A percentile compares a stretch with the other conserved stretches of the same genome.
Evolutionary conservation across 352 stramenopile genomes (phyloP).

Genomic region (Phytophthora europaea): DNA sequence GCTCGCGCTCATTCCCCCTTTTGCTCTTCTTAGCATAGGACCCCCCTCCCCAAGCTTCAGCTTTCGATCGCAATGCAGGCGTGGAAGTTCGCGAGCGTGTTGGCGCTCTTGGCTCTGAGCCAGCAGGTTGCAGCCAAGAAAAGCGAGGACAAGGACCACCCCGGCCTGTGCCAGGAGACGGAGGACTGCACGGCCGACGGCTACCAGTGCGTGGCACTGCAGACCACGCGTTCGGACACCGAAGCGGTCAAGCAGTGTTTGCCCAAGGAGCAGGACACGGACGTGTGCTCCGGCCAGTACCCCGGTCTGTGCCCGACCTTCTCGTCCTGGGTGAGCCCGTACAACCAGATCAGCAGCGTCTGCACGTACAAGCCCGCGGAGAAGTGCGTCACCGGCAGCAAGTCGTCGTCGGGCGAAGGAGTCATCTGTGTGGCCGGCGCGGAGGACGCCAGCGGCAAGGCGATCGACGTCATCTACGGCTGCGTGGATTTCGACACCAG

Average conservation of each 20-base stretch:
- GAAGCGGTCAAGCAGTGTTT: slow-evolving; percentile 81
- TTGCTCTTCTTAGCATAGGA: slow-evolving; percentile 33
- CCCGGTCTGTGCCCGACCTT: slow-evolving; percentile 77
- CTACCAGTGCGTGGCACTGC: slow-evolving; percentile 77
- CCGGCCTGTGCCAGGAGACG: slow-evolving; percentile 68
- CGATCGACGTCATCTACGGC: slow-evolving; percentile 73
- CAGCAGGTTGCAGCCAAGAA: slow-evolving; percentile 42
- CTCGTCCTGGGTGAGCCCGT: slow-evolving; percentile 68
- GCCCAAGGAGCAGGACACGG: slow-evolving; percentile 63
- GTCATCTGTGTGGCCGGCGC: slow-evolving; percentile 66
- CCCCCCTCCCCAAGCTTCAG: slow-evolving; percentile 9
- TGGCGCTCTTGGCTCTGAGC: slow-evolving; percentile 49
- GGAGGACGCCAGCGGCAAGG: slow-evolving; percentile 48
- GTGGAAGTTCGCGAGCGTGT: slow-evolving; percentile 46
- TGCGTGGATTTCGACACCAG: slow-evolving; percentile 76
- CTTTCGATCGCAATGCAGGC: slow-evolving; percentile 44
- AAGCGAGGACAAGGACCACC: slow-evolving; percentile 39
- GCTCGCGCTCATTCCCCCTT: slow-evolving; percentile 40
- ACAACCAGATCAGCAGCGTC: slow-evolving; percentile 82
- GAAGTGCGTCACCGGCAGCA: slow-evolving; percentile 64
- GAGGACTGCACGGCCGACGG: slow-evolving; percentile 56
- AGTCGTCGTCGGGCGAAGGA: slow-evolving; percentile 48
- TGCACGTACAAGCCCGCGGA: slow-evolving; percentile 81
- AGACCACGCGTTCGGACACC: slow-evolving; percentile 69
- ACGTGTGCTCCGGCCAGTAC: slow-evolving; percentile 74